These are phyloP conservation scores for Erythrobasidium hasegawianum DNA, from an alignment of 1,284 basidiomycete species.

Conservation along the genomic window DNA sequence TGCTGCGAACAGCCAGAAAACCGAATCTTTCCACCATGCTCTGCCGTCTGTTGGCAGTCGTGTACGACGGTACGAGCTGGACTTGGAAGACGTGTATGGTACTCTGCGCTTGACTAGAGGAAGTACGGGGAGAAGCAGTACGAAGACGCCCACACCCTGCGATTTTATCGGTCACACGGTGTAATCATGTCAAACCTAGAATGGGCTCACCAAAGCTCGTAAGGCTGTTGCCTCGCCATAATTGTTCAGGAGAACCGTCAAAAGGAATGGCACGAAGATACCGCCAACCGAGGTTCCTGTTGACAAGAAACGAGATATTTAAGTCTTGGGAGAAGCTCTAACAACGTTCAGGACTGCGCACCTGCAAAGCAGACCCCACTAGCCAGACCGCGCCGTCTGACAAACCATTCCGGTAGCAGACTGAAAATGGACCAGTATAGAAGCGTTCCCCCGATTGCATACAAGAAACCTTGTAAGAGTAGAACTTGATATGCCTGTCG, in stretches of 20 bases:
- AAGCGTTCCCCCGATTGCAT: conserved; percentile 26
- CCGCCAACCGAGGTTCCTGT: conserved; percentile 28
- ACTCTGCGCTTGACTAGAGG: conserved; percentile 19
- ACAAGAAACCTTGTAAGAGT: conserved; percentile 18
- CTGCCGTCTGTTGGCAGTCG: background rate
- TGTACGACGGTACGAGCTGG: conserved; percentile 2
- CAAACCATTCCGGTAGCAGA: conserved; percentile 29
- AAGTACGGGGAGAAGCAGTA: conserved; percentile 21
- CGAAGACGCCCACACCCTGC: conserved; percentile 11
- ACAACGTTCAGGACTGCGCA: background rate
- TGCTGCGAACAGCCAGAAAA: conserved; percentile 14
- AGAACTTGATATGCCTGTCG: conserved; percentile 29
- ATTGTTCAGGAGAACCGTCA: conserved; percentile 12
- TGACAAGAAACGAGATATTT: background rate
- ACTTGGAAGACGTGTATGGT: conserved; percentile 18
- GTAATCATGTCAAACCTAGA: too few relatives aligned
- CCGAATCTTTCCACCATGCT: conserved; percentile 20
- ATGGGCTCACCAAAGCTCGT: conserved; percentile 9
- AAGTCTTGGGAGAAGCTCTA: background rate
- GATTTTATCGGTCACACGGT: background rate
- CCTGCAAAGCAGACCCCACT: conserved; percentile 25
- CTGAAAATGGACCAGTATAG: conserved; percentile 11
- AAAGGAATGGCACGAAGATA: conserved; percentile 23
- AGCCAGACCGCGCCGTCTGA: conserved; percentile 14
- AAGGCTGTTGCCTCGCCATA: conserved; percentile 15